Evolutionary conservation across 768 basidiomycete species (phyloP).

Genomic region (Pholiota molesta): DNA sequence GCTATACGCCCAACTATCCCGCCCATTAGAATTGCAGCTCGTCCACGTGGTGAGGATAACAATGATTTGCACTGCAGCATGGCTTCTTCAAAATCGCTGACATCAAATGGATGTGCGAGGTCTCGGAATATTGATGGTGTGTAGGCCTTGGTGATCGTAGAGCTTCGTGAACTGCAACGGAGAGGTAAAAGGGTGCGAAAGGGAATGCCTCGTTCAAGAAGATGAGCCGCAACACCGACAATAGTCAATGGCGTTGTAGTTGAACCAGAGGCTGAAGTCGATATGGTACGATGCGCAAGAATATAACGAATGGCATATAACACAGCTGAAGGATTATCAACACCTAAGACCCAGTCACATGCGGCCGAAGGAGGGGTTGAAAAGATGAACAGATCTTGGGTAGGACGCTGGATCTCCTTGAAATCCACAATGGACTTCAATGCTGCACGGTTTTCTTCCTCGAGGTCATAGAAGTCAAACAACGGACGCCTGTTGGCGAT

Average conservation of each 20-base stretch:
- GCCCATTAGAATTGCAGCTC: slow-evolving; percentile 15
- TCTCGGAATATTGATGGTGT: neutral
- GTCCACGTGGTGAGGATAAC: slow-evolving; percentile 5
- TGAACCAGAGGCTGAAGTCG: neutral
- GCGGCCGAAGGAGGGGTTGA: neutral
- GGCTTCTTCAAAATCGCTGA: neutral
- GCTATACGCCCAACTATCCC: slow-evolving; percentile 16
- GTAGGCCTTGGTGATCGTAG: neutral
- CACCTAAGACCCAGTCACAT: neutral
- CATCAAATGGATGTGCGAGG: neutral
- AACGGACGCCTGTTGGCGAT: neutral
- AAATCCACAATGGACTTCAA: neutral
- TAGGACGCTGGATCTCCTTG: neutral
- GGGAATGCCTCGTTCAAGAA: neutral
- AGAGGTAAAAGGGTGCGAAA: neutral
- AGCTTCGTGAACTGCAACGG: neutral
- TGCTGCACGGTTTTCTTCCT: neutral
- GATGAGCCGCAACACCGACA: neutral
- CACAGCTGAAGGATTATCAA: neutral
- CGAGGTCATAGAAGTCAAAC: neutral
- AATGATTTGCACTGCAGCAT: neutral
- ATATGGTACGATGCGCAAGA: neutral
- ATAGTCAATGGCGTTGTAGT: neutral
- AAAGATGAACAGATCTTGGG: neutral
- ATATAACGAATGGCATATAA: neutral